phyloP scores from a whole-genome alignment of 345 rosid species.

The Lumnitzera littorea region DNA sequence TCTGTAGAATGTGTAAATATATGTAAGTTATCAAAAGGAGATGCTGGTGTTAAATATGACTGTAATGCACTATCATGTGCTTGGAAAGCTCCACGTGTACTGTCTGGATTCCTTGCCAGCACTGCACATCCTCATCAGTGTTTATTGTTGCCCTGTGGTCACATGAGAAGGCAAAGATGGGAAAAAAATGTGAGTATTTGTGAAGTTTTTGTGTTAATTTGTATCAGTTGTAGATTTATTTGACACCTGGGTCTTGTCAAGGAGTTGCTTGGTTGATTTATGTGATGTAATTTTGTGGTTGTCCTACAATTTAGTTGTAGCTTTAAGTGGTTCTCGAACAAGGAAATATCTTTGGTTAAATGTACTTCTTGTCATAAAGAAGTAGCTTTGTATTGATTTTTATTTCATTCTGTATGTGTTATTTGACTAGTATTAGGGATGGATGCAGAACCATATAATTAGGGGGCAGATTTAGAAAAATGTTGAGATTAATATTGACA shows the following conservation, averaged over 20 bases:
- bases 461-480: too few relatives aligned
- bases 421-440: too few relatives aligned
- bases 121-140: conserved; percentile 57
- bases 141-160: conserved; percentile 28
- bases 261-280: background rate
- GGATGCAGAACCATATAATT: too few relatives aligned
- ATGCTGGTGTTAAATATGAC: conserved; percentile 56
- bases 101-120: conserved; percentile 83
- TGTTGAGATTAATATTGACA: too few relatives aligned
- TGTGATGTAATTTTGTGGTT: too few relatives aligned
- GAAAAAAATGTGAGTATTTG: conserved; percentile 39
- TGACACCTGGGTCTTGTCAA: background rate
- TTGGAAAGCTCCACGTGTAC: conserved; percentile 80
- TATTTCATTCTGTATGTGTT: too few relatives aligned
- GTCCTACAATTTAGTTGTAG: too few relatives aligned
- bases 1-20: conserved; percentile 75
- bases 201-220: conserved; percentile 1
- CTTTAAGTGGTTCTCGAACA: too few relatives aligned
- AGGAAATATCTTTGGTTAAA: too few relatives aligned
- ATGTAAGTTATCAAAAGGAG: conserved; percentile 72
- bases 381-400: too few relatives aligned
- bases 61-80: conserved; percentile 79
- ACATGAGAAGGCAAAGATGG: conserved; percentile 38
- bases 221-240: background rate
- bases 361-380: too few relatives aligned